Evolutionary conservation across 2,329 filamentous ascomycete species (phyloP).

Genomic region (Fusarium virguliforme): DNA sequence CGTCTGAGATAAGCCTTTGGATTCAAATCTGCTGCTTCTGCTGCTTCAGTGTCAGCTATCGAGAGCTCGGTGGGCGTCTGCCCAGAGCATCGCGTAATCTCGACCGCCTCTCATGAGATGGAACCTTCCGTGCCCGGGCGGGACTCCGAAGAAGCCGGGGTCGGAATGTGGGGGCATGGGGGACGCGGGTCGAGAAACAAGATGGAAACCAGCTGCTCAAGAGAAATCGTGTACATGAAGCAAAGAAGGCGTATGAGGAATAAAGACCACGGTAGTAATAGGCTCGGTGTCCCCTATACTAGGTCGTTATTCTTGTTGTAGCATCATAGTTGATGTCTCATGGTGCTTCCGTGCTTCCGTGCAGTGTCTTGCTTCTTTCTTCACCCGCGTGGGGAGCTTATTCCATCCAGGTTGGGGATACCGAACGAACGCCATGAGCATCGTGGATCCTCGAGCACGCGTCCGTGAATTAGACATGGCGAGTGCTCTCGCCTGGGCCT

Average conservation of each 20-base stretch:
- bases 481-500: not conserved
- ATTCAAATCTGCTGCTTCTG: constrained; percentile 1
- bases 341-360: not conserved
- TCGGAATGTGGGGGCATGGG: constrained; percentile 31
- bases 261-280: too few relatives aligned
- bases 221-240: too few relatives aligned
- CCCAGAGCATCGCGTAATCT: constrained; percentile 22
- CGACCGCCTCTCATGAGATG: constrained; percentile 14
- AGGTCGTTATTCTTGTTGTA: too few relatives aligned
- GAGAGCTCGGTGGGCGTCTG: constrained; percentile 7
- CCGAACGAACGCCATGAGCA: not conserved
- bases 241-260: too few relatives aligned
- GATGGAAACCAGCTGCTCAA: too few relatives aligned
- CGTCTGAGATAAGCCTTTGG: constrained; percentile 14
- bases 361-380: not conserved
- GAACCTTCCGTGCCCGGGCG: constrained; percentile 18
- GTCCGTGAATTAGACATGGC: constrained; percentile 7
- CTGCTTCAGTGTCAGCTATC: constrained; percentile 2
- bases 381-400: constrained; percentile 1
- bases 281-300: too few relatives aligned
- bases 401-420: not conserved
- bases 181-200: too few relatives aligned
- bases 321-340: not conserved
- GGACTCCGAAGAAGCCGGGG: constrained; percentile 32
- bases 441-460: constrained; percentile 4